Evolutionary conservation across 768 basidiomycete genomes (phyloP), one percentile per base, ranked within the genome.

Genomic region (Psilocybe cyanescens): DNA sequence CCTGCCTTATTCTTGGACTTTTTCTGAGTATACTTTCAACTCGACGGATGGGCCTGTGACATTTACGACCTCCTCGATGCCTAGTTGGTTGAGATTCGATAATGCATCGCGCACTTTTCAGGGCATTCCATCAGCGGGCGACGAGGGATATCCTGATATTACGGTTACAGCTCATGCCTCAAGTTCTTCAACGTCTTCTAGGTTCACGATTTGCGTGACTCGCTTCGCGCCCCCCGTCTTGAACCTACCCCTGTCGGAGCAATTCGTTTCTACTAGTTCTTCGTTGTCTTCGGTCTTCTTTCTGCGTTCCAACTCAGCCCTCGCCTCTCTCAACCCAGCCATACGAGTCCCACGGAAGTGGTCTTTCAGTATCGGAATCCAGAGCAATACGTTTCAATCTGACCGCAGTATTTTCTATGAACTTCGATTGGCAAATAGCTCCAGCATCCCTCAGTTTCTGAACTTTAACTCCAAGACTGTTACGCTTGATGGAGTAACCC

Each of bases 341-440:
- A 71, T 97, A 58, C 81, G 94, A 54, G 84, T 97, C 8, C 94
- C 94, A 1, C 85, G 85, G 6, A 74, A 78, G 48, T 97, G 95
- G 94, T 92, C 92, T 0, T 98, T 97, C 76, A 94, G 92, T 68
- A 83, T 98, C 60, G 96, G 95, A 12, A 86, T 97, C 67, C 75
- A 87, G 54, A 78, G 83, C 61, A 77, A 83, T 37, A 95, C 91
- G 2, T 89, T 70, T 2, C 76, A 82, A 31, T 59, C 73, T 14
- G 64, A 63, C 2, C 75, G 82, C 35, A 76, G 75, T 29, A 66
- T 92, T 41, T 89, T 71, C 70, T 95, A 95, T 69, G 79, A 81
- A 8, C 87, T 88, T 29, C 79, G 83, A 35, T 83, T 84, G 68
- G 76, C 79, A 1, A 85, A 93, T 65, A 89, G 92, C n/a, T 84